Evolutionary conservation across 495 filamentous ascomycete genomes (phyloP), one percentile per base, ranked within the genome.

Genomic region (Tuber calosporum): DNA sequence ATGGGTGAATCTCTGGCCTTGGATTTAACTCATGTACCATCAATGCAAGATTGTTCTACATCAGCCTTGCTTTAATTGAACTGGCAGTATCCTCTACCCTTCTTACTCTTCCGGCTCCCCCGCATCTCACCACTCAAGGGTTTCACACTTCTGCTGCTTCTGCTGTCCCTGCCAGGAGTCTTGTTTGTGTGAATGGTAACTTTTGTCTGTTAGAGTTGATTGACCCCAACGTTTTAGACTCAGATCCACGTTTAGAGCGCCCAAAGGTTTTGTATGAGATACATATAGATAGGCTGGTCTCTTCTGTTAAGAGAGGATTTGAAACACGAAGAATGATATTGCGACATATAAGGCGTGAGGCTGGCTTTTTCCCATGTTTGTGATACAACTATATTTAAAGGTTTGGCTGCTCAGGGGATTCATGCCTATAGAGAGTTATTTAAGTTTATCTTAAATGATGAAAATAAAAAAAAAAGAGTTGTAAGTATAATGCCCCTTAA

Each of bases 131-230:
- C n/a, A n/a, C n/a, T n/a, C n/a, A n/a, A n/a, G n/a, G n/a, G 37
- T 38, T 38, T 38, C 37, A 2, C 2, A 38, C 40, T 15, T 11
- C 13, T 41, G 9, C 9, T 4, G 40, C 2, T 9, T 41, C 40
- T 15, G n/a, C 68, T 3, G 11, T 36, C 3, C n/a, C n/a, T 41
- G 0, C 15, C 9, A 4, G 68, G 39, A 37, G 17, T 26, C 40
- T 41, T 13, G 5, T 6, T 39, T 13, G n/a, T 22, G 11, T 69
- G 7, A 26, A 22, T n/a, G 3, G 68, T 17, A n/a, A 70, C 11
- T 43, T 70, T 20, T 39, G n/a, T 9, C 40, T 70, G 2, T 30
- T 70, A 3, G 40, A 70, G 68, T 70, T 70, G 34, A 70, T 70
- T 70, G 68, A 15, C 20, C 6, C 20, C 2, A 39, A 70, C 30